Evolutionary conservation across 257 asterid species (phyloP).

Genomic region (Solanum microdontum): DNA sequence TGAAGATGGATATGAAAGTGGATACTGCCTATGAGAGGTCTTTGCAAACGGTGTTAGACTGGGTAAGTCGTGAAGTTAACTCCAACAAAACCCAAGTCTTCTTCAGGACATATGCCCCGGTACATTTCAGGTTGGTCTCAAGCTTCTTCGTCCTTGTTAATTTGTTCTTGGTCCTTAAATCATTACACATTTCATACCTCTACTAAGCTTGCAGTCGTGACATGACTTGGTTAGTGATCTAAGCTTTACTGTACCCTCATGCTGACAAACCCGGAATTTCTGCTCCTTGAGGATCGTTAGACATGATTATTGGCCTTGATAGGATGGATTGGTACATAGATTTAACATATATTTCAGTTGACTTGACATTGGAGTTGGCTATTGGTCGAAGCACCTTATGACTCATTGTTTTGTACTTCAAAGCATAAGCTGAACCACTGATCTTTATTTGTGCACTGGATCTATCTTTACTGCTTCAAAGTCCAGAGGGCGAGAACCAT

Average conservation of each 20-base stretch:
- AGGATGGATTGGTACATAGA: not conserved
- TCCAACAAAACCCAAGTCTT: slow-evolving; percentile 57
- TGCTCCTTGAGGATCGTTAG: not conserved
- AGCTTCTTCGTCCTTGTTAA: not conserved
- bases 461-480: not conserved
- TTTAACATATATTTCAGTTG: not conserved
- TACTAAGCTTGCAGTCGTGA: not conserved
- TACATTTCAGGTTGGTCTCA: slow-evolving; percentile 59
- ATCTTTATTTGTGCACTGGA: not conserved
- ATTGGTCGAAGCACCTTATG: not conserved
- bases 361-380: not conserved
- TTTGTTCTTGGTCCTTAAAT: not conserved
- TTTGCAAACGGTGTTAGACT: slow-evolving; percentile 51
- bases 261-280: not conserved
- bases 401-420: not conserved
- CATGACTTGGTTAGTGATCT: not conserved
- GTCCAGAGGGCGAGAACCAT: not conserved
- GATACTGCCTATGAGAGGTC: slow-evolving; percentile 56
- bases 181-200: not conserved
- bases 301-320: not conserved
- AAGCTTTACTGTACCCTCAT: not conserved
- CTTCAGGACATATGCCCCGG: slow-evolving; percentile 85
- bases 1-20: slow-evolving; percentile 59
- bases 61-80: slow-evolving; percentile 53
- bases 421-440: not conserved